Evolutionary conservation across 2,329 filamentous ascomycete species (phyloP), one percentile per base, ranked within the genome.

Genomic region (Colletotrichum plurivorum): DNA sequence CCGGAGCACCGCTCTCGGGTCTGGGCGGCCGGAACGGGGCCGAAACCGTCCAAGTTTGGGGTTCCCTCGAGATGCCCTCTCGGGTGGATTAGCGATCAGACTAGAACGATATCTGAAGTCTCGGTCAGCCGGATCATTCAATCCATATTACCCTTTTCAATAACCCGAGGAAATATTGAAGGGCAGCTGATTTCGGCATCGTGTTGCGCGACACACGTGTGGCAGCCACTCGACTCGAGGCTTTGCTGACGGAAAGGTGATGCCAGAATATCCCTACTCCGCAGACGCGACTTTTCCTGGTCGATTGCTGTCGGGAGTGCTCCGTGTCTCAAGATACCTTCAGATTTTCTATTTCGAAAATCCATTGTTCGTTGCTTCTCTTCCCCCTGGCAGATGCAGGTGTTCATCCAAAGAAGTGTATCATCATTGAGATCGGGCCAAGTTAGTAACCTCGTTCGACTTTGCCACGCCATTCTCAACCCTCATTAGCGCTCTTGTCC

Each of bases 31-130:
- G 46, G 13, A 20, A 36, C 43, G 25, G 43, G 9, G 25, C 49
- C 57, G 31, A 55, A 56, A 55, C 57, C 22, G 10, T 6, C 49
- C 41, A 22, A 12, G 63, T 56, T 57, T 57, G 20, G 45, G 16
- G 41, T 55, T 43, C 27, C 13, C 45, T 52, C 15, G 20, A 22
- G 46, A 60, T 41, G 31, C 56, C 31, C 13, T 27, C 8, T 15
- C 9, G 31, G 16, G 18, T 20, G 49, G 16, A 2, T 49, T 9
- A 13, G 9, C 8, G 18, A 43, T 12, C 27, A 6, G 16, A 5
- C 16, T 13, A 12, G 12, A 43, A 15, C 5, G 9, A 43, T 13
- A 16, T 43, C 16, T 43, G 41, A 12, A 43, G 16, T 43, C 16
- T 43, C 41, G 16, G 12, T 43, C 13, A 12, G 41, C 41, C 27